Conservation (phyloP, 768 basidiomycete genomes). For the Tylopilus subfusipes region DNA sequence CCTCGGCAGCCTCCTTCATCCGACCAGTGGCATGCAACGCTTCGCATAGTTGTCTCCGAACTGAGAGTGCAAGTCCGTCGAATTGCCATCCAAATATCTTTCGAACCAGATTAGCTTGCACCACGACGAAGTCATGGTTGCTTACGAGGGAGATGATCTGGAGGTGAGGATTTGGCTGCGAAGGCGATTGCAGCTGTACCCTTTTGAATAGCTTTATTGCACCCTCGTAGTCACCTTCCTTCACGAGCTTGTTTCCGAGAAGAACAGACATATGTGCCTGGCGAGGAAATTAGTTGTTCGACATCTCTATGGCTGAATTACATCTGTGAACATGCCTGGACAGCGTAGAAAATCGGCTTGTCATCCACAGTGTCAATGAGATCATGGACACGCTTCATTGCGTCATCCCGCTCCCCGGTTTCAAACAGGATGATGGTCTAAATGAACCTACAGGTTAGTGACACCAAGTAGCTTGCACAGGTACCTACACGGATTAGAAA, state of each 20-base stretch:
- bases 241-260: constrained; percentile 4
- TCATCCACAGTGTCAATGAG: constrained; percentile 11
- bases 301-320: background rate
- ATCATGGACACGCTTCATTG: constrained; percentile 10
- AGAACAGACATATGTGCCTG: constrained; percentile 17
- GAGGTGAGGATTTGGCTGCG: background rate
- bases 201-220: constrained; percentile 12
- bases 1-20: constrained; percentile 11
- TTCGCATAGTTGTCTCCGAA: constrained; percentile 11
- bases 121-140: background rate
- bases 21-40: constrained; percentile 7
- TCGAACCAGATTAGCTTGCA: background rate
- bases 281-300: background rate
- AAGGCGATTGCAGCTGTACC: background rate
- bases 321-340: constrained; percentile 6
- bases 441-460: background rate
- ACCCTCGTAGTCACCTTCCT: constrained; percentile 8
- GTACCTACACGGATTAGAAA: constrained; percentile 13
- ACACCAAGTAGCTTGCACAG: background rate
- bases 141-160: constrained; percentile 15
- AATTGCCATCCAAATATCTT: constrained; percentile 17
- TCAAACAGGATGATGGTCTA: constrained; percentile 13
- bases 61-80: constrained; percentile 4
- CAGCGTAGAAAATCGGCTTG: constrained; percentile 1
- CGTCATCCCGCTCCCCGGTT: constrained; percentile 10